Conservation (phyloP, 768 basidiomycete species). For the Lepiota brunneoincarnata region DNA sequence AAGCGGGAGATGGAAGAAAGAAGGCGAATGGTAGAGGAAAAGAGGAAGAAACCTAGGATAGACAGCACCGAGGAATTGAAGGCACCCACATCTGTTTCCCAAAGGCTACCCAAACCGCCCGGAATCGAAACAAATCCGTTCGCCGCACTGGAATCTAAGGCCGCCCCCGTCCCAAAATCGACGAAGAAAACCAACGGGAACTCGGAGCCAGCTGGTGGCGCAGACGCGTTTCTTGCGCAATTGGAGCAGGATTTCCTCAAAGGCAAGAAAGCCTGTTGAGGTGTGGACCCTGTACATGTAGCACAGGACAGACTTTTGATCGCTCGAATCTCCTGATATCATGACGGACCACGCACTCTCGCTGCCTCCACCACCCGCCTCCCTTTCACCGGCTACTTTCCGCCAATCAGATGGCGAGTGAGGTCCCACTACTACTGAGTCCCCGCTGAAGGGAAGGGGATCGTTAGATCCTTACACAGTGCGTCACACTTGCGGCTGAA, state of each 20-base stretch:
- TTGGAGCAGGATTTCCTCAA: constrained; percentile 60
- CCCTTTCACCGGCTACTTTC: too few species aligned
- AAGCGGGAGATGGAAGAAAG: constrained; percentile 74
- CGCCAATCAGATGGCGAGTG: too few species aligned
- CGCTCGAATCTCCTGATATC: too few species aligned
- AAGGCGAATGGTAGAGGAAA: constrained; percentile 58
- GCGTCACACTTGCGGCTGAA: too few species aligned
- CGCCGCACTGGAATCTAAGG: constrained; percentile 41
- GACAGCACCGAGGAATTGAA: constrained; percentile 9
- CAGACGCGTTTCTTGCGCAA: constrained; percentile 65
- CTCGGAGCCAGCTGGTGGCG: constrained; percentile 28
- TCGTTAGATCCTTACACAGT: too few species aligned
- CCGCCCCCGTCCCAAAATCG: constrained; percentile 22
- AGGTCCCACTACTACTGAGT: too few species aligned
- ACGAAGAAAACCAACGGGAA: constrained; percentile 16
- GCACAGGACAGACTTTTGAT: too few species aligned
- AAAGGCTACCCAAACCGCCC: not conserved
- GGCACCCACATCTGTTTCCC: not conserved
- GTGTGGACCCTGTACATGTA: not conserved
- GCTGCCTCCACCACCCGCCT: too few species aligned
- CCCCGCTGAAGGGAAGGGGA: too few species aligned
- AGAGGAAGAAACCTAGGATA: constrained; percentile 49
- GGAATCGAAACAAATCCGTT: constrained; percentile 41
- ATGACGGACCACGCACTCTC: too few species aligned
- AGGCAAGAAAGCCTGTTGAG: constrained; percentile 17